Conservation (phyloP, 305 asterid genomes). For the Solanum chacoense region DNA sequence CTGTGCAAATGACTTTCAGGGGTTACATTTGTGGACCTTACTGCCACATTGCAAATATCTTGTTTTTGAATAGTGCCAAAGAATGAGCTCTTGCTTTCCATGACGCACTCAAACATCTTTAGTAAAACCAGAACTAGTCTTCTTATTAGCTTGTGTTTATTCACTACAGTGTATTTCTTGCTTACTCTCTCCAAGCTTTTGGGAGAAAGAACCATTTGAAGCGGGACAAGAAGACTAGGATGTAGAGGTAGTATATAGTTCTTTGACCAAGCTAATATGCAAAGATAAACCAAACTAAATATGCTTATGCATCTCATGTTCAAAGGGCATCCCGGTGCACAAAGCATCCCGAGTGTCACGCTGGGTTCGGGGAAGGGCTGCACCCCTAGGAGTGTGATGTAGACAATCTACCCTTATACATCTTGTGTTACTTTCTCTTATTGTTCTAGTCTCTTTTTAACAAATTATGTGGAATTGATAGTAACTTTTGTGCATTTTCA, state of each 20-base stretch:
- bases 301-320: not conserved
- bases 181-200: not conserved
- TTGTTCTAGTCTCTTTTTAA: not conserved
- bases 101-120: not conserved
- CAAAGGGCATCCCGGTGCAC: not conserved
- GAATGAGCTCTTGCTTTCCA: not conserved
- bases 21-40: not conserved
- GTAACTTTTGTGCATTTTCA: slow-evolving; percentile 7
- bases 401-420: not conserved
- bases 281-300: not conserved
- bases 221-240: not conserved
- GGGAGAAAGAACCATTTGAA: not conserved
- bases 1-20: not conserved
- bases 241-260: not conserved
- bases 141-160: not conserved
- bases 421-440: not conserved
- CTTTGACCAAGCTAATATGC: not conserved
- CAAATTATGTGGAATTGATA: not conserved
- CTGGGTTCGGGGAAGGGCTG: not conserved
- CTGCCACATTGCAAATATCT: not conserved
- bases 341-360: not conserved
- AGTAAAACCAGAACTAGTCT: not conserved
- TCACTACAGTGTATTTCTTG: not conserved
- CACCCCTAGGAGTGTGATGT: not conserved
- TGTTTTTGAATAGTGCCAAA: not conserved